phyloP scores from a whole-genome alignment of 1,284 basidiomycete genomes.

The Marasmius oreades region DNA sequence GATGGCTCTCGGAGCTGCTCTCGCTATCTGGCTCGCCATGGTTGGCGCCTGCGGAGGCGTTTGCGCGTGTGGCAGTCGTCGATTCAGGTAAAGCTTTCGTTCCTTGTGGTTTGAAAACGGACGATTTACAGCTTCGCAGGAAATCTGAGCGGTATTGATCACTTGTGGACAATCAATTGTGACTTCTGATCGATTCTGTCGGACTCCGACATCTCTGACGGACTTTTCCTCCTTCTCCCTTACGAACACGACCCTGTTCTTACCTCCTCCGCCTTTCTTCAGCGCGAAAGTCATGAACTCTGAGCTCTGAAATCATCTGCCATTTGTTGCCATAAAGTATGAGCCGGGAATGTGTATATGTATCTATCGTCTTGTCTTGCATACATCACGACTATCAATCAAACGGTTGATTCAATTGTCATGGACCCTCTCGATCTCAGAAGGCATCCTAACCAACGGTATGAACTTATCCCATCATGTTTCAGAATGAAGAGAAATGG shows the following conservation, averaged over 20 bases:
- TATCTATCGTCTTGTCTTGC: too few relatives aligned
- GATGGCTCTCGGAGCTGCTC: constrained; percentile 47
- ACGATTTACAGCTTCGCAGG: background rate
- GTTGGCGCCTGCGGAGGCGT: constrained; percentile 38
- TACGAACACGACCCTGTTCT: background rate
- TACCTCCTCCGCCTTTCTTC: background rate
- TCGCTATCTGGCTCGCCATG: constrained; percentile 45
- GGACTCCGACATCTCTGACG: background rate
- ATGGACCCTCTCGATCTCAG: too few relatives aligned
- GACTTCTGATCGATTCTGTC: background rate
- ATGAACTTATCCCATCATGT: background rate
- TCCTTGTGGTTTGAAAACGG: background rate
- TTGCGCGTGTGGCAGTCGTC: constrained; percentile 25
- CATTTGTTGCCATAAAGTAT: background rate
- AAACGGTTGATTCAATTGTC: too few relatives aligned
- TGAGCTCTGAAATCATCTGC: background rate
- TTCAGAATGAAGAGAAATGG: too few relatives aligned
- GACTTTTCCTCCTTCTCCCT: background rate
- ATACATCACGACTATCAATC: too few relatives aligned
- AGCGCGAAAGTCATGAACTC: background rate
- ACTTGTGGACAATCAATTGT: background rate
- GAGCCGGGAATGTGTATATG: too few relatives aligned
- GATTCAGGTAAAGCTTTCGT: constrained; percentile 5
- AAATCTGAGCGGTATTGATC: constrained; percentile 2
- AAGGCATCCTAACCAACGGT: background rate